These are phyloP conservation scores for Keqinozyma sinolaborantium DNA, from an alignment of 1,139 yeast genomes.

Conservation along the genomic window DNA sequence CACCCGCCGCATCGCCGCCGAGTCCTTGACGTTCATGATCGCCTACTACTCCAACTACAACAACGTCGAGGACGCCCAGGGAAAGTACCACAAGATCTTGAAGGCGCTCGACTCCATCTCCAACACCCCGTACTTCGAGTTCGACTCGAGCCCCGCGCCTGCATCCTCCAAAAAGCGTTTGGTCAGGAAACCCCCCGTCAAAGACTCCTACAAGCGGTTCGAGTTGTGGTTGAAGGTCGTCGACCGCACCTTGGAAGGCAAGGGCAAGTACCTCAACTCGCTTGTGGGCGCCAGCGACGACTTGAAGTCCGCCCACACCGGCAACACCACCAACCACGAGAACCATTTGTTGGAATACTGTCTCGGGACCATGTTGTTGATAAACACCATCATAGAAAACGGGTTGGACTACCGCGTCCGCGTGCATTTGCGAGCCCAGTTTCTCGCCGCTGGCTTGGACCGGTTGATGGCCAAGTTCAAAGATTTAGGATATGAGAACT, in stretches of 20 bases:
- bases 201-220: slow-evolving; percentile 52
- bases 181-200: slow-evolving; percentile 39
- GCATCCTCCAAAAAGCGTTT: slow-evolving; percentile 17
- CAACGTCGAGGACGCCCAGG: slow-evolving; percentile 24
- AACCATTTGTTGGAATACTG: slow-evolving; percentile 78
- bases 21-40: slow-evolving; percentile 54
- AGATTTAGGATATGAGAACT: slow-evolving; percentile 57
- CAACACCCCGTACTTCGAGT: slow-evolving; percentile 58
- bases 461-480: slow-evolving; percentile 61
- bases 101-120: slow-evolving; percentile 62
- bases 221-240: slow-evolving; percentile 84
- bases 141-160: slow-evolving; percentile 13
- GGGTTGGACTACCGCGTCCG: slow-evolving; percentile 66
- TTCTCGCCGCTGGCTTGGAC: slow-evolving; percentile 72
- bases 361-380: slow-evolving; percentile 69
- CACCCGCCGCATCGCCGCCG: slow-evolving; percentile 81
- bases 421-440: slow-evolving; percentile 71
- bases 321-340: slow-evolving; percentile 44
- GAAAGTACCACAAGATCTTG: slow-evolving; percentile 61
- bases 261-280: slow-evolving; percentile 82
- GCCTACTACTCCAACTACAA: slow-evolving; percentile 32
- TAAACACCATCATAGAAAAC: slow-evolving; percentile 68
- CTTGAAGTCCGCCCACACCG: slow-evolving; percentile 52
- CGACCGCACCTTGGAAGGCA: slow-evolving; percentile 74
- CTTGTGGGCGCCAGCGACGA: slow-evolving; percentile 95